Base-by-base conservation (phyloP, 495 filamentous ascomycete genomes). In the Cladorrhinum samala region DNA sequence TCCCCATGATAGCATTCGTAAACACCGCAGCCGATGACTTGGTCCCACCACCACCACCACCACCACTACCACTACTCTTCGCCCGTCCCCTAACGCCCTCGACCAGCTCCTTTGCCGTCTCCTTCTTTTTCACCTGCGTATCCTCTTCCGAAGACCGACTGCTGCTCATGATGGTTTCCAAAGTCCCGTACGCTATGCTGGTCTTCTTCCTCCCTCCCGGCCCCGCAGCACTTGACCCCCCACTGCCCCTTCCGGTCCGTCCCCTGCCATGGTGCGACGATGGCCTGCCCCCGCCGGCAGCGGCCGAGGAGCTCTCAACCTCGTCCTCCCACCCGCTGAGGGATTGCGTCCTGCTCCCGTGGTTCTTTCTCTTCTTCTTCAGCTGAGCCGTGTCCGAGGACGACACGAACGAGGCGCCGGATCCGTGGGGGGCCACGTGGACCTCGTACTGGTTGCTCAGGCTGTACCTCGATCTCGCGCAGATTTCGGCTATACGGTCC, bases 361-460 rank as follows among this genome's bases (percentile, higher is more conserved):
- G n/a, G n/a, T n/a, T 46, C 33, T 57, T 52, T 9, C 63, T 53
- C 36, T 50, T 67, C 38, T 53, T 58, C 30, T 57, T 58, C n/a
- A 37, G 20, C 9, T 49, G 52, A 3, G 60, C 54, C 9, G 62
- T 36, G 9, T 58, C 19, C 2, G 46, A 2, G 8, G 53, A n/a
- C 11, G 14, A 43, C 16, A 67, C 18, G 50, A 77, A 72, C 0
- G 66, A 56, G 6, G 68, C 52, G 3, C 78, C 77, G 3, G 71
- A 74, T 7, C 75, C 76, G 56, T 80, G 78, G 7, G 78, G 77
- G 5, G 74, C 68, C 41, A 80, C 74, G 51, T 82, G 78, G n/a
- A 80, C 76, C 44, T 82, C 77, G 53, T 82, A 82, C 50, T 82
- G 77, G 59, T 80, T 80, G 59, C 75, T 78, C 25, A 80, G 59